Evolutionary conservation across 495 filamentous ascomycete genomes (phyloP).

Genomic region (Penicillium antarcticum): DNA sequence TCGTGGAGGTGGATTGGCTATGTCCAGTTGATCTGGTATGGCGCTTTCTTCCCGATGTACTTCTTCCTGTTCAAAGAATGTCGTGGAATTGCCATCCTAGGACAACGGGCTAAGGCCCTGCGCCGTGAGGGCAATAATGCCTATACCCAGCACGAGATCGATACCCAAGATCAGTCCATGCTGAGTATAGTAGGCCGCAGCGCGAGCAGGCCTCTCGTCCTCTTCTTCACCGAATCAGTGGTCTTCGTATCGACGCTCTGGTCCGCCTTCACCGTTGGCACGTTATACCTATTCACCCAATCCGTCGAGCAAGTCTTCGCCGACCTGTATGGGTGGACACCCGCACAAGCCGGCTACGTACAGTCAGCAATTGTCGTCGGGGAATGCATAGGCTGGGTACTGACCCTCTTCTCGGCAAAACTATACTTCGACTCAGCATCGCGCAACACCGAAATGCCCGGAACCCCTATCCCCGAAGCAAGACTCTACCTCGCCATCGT

Average conservation of each 20-base stretch:
- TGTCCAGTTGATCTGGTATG: slow-evolving; percentile 45
- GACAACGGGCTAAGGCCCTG: slow-evolving; percentile 26
- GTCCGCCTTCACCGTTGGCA: slow-evolving; percentile 51
- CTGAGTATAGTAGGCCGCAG: slow-evolving; percentile 20
- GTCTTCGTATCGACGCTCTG: slow-evolving; percentile 49
- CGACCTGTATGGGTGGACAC: slow-evolving; percentile 30
- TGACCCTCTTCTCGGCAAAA: slow-evolving; percentile 20
- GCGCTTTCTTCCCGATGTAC: slow-evolving; percentile 34
- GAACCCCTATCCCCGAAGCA: slow-evolving; percentile 35
- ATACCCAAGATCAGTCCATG: slow-evolving; percentile 22
- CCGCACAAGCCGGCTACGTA: slow-evolving; percentile 33
- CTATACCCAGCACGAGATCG: slow-evolving; percentile 37
- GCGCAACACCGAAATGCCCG: slow-evolving; percentile 28
- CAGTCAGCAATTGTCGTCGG: slow-evolving; percentile 39
- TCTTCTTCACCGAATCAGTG: slow-evolving; percentile 53
- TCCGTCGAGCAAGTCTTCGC: slow-evolving; percentile 40
- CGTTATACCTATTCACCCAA: slow-evolving; percentile 49
- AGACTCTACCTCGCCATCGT: slow-evolving; percentile 31
- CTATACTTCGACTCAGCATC: slow-evolving; percentile 30
- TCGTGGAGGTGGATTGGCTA: slow-evolving; percentile 52
- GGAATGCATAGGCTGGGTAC: slow-evolving; percentile 26
- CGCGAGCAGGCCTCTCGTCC: slow-evolving; percentile 36
- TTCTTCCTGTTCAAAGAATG: slow-evolving; percentile 40
- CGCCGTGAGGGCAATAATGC: slow-evolving; percentile 26
- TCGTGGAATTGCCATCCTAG: slow-evolving; percentile 39